Base-by-base conservation (phyloP, 805 yeast species). In the Ogataea paradorogensis region DNA sequence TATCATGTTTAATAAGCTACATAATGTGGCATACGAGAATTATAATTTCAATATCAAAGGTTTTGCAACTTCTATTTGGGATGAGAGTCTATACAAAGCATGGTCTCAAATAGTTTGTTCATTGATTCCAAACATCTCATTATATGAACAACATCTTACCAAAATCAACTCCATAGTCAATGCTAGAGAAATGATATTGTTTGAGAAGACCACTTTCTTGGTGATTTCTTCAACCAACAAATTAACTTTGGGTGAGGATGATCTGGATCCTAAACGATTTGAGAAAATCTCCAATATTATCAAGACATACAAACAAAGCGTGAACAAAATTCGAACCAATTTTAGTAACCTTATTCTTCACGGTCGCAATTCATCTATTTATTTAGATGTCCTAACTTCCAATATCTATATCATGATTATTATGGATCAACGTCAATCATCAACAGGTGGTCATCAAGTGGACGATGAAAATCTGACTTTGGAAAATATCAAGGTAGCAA, bases 81-180 rank as follows among this genome's bases (percentile, higher is more conserved):
- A 91, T 65, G 98, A 91, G 61, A 80, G 91, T 55, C 69, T 91
- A 43, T 93, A 91, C 61, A 90, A 85, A 61, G 99, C 99, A 1
- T 93, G 99, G 99, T 86, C 96, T 2, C 85, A 82, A 35, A 91
- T 93, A 44, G 97, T 93, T 25, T 90, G 98, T 57, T 84, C 96
- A 2, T 71, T 93, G 50, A 91, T 93, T 42, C 97, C 99, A 10
- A 91, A 93, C 55, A 90, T 91, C 76, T 73, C 78, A 27, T 65
- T 80, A 11, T 84, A 88, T 55, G 91, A 91, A 61, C 76, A 76
- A 42, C 84, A 86, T 56, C 69, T 93, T 44, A 65, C 80, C 33
- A 81, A 79, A 51, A 77, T 93, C 56, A 85, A 89, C 48, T 69
- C 73, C 16, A 75, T 86, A 13, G 66, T 89, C 41, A 82, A 84